Conservation (phyloP, 306 rosid genomes). For the Urtica urens region DNA sequence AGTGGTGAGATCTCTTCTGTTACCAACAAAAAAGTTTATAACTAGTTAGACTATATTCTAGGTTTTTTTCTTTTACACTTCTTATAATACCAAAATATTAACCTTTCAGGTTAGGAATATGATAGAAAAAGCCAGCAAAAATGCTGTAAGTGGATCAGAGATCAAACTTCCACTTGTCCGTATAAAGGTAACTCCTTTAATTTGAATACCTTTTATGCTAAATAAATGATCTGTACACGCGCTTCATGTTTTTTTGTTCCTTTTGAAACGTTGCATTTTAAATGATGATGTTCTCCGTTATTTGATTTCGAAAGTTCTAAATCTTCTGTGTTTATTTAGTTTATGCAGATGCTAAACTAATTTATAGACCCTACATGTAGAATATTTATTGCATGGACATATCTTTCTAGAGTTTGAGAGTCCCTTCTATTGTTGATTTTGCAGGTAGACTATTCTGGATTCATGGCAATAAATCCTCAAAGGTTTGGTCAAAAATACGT, state of each 20-base stretch:
- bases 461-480: slow-evolving; percentile 97
- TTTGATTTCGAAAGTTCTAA: neutral
- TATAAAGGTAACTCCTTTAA: slow-evolving; percentile 50
- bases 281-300: neutral
- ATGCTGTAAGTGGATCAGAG: slow-evolving; percentile 43
- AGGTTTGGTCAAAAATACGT: slow-evolving; percentile 97
- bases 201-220: neutral
- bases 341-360: too few species aligned
- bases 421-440: slow-evolving; percentile 13
- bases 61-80: neutral
- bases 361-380: too few species aligned
- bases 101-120: slow-evolving; percentile 53
- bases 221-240: neutral
- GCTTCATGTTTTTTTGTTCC: neutral
- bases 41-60: neutral
- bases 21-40: neutral
- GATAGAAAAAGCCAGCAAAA: slow-evolving; percentile 59
- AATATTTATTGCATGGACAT: neutral
- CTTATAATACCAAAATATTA: slow-evolving; percentile 5
- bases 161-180: slow-evolving; percentile 84
- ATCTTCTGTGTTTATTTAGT: neutral
- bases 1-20: slow-evolving; percentile 43
- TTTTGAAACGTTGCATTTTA: neutral
- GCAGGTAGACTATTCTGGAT: slow-evolving; percentile 98
- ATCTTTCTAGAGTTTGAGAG: neutral